phyloP scores from a whole-genome alignment of 2,329 filamentous ascomycete genomes.

The Bertia moriformis region DNA sequence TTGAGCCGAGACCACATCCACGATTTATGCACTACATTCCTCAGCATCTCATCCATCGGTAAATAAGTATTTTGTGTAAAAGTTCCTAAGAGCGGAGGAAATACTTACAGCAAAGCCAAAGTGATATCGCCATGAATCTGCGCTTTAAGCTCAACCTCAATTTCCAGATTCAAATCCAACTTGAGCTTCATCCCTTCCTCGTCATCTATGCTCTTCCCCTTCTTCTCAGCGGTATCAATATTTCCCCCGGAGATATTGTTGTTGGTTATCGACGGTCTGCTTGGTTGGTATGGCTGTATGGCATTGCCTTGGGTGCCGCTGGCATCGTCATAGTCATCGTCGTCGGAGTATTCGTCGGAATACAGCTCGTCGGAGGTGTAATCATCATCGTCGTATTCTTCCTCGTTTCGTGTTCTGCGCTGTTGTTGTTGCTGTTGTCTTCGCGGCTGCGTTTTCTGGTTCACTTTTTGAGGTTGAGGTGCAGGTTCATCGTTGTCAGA shows the following conservation, averaged over 20 bases:
- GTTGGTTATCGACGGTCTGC: not conserved
- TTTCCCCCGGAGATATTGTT: not conserved
- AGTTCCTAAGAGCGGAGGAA: too few species aligned
- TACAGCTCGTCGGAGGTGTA: not conserved
- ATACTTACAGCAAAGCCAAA: constrained; percentile 1
- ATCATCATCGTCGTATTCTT: not conserved
- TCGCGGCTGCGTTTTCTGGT: not conserved
- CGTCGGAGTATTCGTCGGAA: not conserved
- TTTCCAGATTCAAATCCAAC: constrained; percentile 62
- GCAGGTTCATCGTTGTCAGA: not conserved
- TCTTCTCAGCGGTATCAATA: not conserved
- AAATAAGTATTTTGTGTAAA: too few species aligned
- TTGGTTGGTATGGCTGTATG: constrained; percentile 1
- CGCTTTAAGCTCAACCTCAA: constrained; percentile 68
- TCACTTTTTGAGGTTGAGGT: not conserved
- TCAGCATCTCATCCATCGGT: too few species aligned
- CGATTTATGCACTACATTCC: too few species aligned
- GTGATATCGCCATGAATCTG: constrained; percentile 38
- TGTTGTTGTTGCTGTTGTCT: not conserved
- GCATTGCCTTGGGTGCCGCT: not conserved
- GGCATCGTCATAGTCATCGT: not conserved
- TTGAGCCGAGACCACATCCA: too few species aligned
- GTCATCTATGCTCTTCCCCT: not conserved
- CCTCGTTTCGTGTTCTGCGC: not conserved
- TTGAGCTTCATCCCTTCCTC: constrained; percentile 31